Conservation (phyloP, 192 early-diverging fungal species). For the Backusella psychrophila region DNA sequence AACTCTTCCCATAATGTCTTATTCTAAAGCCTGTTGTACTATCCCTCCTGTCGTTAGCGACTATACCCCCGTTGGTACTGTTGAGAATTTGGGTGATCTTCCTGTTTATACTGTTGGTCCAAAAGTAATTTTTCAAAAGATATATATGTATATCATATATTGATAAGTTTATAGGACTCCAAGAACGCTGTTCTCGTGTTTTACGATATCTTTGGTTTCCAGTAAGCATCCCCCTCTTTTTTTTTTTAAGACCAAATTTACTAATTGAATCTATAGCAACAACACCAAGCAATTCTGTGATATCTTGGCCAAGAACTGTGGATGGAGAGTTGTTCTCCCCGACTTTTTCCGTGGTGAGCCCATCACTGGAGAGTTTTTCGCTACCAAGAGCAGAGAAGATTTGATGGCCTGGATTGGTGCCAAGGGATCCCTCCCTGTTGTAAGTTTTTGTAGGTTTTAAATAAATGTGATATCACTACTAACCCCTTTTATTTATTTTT, state of each 20-base stretch:
- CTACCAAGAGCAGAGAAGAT: not conserved
- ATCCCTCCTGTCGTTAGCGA: conserved; percentile 27
- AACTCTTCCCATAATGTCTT: conserved; percentile 20
- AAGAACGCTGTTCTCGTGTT: conserved; percentile 62
- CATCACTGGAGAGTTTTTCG: conserved; percentile 40
- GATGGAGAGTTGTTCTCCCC: conserved; percentile 66
- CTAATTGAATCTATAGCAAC: conserved; percentile 24
- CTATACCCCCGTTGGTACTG: conserved; percentile 26
- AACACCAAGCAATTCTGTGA: conserved; percentile 67
- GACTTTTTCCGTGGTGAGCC: conserved; percentile 57
- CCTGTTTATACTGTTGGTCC: conserved; percentile 30
- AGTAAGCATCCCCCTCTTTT: conserved; percentile 21
- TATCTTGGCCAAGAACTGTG: conserved; percentile 43
- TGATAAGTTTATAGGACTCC: conserved; percentile 29
- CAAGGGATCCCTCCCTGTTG: not conserved
- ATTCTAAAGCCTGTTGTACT: conserved; percentile 26
- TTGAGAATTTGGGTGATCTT: conserved; percentile 24
- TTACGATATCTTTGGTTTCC: conserved; percentile 69
- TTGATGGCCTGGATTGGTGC: not conserved
- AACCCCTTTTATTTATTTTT: not conserved
- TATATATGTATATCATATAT: not conserved
- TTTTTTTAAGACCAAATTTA: not conserved
- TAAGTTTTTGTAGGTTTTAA: not conserved
- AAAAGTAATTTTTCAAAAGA: not conserved
- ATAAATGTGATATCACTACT: not conserved